These are phyloP conservation scores for Komagataella pastoris DNA, from an alignment of 805 yeast genomes.

Conservation along the genomic window DNA sequence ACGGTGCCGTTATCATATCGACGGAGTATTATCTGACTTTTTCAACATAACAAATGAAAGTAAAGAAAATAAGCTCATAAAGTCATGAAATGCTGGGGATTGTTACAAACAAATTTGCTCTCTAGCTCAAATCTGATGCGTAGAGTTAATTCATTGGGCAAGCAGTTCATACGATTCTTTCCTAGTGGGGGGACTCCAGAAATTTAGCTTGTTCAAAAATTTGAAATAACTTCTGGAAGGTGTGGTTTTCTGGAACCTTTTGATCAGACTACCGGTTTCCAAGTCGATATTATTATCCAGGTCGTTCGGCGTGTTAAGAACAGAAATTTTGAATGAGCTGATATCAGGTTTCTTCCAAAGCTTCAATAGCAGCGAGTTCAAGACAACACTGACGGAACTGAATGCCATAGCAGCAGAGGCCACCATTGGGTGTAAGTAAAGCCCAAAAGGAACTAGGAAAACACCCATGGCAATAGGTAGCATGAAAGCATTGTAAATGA, in stretches of 20 bases:
- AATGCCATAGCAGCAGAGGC: constrained; percentile 92
- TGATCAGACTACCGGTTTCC: background rate
- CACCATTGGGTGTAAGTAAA: constrained; percentile 72
- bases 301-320: background rate
- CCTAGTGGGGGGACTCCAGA: background rate
- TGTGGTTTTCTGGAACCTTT: background rate
- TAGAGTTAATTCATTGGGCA: background rate
- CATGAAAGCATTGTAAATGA: constrained; percentile 71
- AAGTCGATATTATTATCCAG: background rate
- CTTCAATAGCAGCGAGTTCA: constrained; percentile 63
- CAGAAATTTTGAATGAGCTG: background rate
- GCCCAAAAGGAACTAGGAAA: constrained; percentile 60
- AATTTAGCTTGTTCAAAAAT: too few species aligned
- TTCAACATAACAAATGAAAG: too few species aligned
- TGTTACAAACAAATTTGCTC: too few species aligned
- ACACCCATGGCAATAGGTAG: constrained; percentile 92
- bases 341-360: constrained; percentile 34
- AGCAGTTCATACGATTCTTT: background rate
- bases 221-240: background rate
- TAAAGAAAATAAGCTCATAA: too few species aligned
- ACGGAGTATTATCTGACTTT: too few species aligned
- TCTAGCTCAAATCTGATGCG: too few species aligned
- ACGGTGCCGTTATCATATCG: too few species aligned
- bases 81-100: too few species aligned
- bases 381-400: constrained; percentile 80